Conservation (phyloP, 2,329 filamentous ascomycete species). For the Penicillium sp. region DNA sequence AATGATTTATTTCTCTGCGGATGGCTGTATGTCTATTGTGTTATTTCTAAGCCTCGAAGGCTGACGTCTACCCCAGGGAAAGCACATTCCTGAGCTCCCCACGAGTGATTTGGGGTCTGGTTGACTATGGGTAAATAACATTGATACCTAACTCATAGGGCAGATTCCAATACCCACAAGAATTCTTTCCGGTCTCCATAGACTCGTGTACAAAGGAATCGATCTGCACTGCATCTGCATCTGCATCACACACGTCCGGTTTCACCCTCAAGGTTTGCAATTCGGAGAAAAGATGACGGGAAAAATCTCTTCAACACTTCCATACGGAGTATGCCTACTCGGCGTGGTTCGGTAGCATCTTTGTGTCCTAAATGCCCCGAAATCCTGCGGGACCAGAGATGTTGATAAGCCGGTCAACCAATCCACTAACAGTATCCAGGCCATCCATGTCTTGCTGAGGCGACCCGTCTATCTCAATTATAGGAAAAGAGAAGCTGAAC, state of each 20-base stretch:
- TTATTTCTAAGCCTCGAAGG: slow-evolving; percentile 1
- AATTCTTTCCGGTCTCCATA: slow-evolving; percentile 8
- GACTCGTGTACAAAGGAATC: slow-evolving; percentile 15
- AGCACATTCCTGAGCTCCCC: not conserved
- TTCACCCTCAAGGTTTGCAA: not conserved
- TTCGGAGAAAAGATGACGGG: not conserved
- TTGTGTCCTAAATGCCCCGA: not conserved
- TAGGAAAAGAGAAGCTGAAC: not conserved
- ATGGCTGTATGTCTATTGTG: not conserved
- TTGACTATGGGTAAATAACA: not conserved
- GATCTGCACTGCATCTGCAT: slow-evolving; percentile 20
- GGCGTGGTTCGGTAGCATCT: not conserved
- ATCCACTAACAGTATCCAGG: slow-evolving; percentile 4
- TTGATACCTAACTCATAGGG: slow-evolving; percentile 2
- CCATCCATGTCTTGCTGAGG: slow-evolving; percentile 9
- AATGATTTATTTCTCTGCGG: not conserved
- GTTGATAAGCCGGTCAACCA: slow-evolving; percentile 10
- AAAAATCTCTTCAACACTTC: not conserved
- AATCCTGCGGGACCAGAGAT: slow-evolving; percentile 4
- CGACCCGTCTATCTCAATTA: not conserved
- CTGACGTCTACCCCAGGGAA: slow-evolving; percentile 1
- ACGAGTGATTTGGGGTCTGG: not conserved
- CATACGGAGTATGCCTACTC: not conserved
- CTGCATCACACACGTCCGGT: slow-evolving; percentile 2
- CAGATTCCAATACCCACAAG: slow-evolving; percentile 12